phyloP scores from a whole-genome alignment of 768 basidiomycete genomes.

The Termitomyces sp. region DNA sequence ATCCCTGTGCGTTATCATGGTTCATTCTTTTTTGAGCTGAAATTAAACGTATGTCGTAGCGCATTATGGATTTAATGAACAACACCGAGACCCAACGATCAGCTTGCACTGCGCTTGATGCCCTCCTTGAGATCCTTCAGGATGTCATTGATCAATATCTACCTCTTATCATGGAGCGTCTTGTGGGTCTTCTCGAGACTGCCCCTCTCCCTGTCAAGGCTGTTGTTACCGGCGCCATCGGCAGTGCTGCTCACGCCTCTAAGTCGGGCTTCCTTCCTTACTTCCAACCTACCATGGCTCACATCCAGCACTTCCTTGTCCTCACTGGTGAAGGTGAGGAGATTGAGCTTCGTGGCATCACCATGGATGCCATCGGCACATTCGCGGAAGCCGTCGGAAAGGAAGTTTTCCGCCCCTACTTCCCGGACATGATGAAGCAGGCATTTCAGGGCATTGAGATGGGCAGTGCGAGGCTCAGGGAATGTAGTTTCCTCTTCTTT shows the following conservation, averaged over 20 bases:
- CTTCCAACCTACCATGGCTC: conserved; percentile 88
- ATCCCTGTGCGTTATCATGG: conserved; percentile 60
- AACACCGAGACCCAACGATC: conserved; percentile 82
- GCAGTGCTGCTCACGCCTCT: conserved; percentile 95
- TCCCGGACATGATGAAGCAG: conserved; percentile 92
- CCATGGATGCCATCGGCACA: conserved; percentile 98
- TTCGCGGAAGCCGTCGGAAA: conserved; percentile 96
- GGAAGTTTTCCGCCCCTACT: conserved; percentile 92
- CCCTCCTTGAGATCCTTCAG: conserved; percentile 89
- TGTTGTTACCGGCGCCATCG: conserved; percentile 96
- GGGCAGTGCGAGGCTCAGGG: conserved; percentile 81
- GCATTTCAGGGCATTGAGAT: conserved; percentile 88
- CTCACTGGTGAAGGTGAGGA: conserved; percentile 88
- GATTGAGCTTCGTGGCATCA: conserved; percentile 90
- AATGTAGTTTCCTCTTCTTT: conserved; percentile 98
- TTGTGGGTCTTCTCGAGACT: conserved; percentile 79
- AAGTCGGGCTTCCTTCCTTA: conserved; percentile 88
- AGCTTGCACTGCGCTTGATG: conserved; percentile 97
- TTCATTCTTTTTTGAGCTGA: neutral
- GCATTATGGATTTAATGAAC: conserved; percentile 87
- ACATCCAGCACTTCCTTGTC: conserved; percentile 82
- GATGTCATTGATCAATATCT: conserved; percentile 91
- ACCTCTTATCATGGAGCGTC: conserved; percentile 89
- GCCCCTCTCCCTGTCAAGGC: conserved; percentile 87
- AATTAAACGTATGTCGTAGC: conserved; percentile 33